phyloP scores from a whole-genome alignment of 148 eudicot genomes.

The Vaccinium myrtillus region DNA sequence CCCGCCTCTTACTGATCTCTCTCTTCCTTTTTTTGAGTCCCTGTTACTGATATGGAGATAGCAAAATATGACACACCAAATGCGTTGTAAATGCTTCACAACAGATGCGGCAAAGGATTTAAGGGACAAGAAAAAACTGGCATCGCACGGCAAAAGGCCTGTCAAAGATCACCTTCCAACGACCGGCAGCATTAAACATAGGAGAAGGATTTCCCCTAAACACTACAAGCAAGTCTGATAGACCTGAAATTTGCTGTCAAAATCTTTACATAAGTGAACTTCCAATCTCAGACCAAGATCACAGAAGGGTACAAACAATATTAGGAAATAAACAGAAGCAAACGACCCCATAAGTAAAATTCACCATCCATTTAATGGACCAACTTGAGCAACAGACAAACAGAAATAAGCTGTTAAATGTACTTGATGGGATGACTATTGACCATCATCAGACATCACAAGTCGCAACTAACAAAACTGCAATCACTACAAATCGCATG shows the following conservation, averaged over 20 bases:
- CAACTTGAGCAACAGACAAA: background rate
- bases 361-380: background rate
- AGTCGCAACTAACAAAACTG: slow-evolving; percentile 4
- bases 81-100: background rate
- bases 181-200: background rate
- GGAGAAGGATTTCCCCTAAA: background rate
- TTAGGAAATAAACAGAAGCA: background rate
- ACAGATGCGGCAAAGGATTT: background rate
- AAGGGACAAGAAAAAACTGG: background rate
- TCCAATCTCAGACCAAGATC: background rate
- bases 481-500: background rate
- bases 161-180: background rate
- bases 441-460: slow-evolving; percentile 8
- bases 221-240: background rate
- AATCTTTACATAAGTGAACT: background rate
- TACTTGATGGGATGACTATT: background rate
- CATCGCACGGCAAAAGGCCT: background rate
- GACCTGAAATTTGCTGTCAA: slow-evolving; percentile 6
- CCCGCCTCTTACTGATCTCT: background rate
- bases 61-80: background rate
- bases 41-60: background rate
- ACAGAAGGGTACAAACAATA: background rate
- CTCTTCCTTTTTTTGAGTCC: too few relatives aligned
- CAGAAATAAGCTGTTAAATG: background rate
- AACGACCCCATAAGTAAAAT: background rate